phyloP scores from a whole-genome alignment of 2,329 filamentous ascomycete genomes.

The Beauveria australis region DNA sequence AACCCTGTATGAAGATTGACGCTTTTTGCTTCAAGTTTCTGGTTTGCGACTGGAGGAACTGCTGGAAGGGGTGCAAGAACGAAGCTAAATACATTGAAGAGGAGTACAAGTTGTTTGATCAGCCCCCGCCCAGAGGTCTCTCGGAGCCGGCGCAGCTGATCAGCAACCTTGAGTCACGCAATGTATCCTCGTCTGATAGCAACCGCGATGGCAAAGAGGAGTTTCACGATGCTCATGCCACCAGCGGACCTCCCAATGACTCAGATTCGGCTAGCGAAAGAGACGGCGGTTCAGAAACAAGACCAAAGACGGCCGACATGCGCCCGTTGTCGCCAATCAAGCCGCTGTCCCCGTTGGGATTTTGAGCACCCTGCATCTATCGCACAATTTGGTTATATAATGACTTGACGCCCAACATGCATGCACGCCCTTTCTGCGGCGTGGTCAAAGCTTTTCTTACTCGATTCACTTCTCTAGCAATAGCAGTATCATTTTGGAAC shows the following conservation, averaged over 20 bases:
- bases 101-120: constrained; percentile 54
- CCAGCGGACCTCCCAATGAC: constrained; percentile 29
- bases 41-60: constrained; percentile 90
- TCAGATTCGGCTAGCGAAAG: constrained; percentile 38
- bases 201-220: constrained; percentile 33
- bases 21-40: constrained; percentile 92
- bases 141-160: constrained; percentile 22
- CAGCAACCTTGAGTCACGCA: constrained; percentile 13
- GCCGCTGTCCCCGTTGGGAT: constrained; percentile 48
- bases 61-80: constrained; percentile 93
- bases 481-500: not conserved
- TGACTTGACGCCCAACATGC: not conserved
- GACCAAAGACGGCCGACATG: constrained; percentile 31
- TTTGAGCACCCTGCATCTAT: constrained; percentile 23
- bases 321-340: constrained; percentile 51
- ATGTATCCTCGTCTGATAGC: constrained; percentile 42
- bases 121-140: constrained; percentile 45
- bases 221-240: constrained; percentile 24
- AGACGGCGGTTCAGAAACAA: constrained; percentile 30
- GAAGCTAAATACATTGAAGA: constrained; percentile 72
- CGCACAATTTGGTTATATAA: not conserved
- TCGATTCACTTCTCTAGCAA: not conserved
- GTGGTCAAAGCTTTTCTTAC: not conserved
- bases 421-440: not conserved
- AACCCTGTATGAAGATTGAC: constrained; percentile 94